Evolutionary conservation across 2,329 filamentous ascomycete genomes (phyloP), one percentile per base, ranked within the genome.

Genomic region (Fusarium sp.): DNA sequence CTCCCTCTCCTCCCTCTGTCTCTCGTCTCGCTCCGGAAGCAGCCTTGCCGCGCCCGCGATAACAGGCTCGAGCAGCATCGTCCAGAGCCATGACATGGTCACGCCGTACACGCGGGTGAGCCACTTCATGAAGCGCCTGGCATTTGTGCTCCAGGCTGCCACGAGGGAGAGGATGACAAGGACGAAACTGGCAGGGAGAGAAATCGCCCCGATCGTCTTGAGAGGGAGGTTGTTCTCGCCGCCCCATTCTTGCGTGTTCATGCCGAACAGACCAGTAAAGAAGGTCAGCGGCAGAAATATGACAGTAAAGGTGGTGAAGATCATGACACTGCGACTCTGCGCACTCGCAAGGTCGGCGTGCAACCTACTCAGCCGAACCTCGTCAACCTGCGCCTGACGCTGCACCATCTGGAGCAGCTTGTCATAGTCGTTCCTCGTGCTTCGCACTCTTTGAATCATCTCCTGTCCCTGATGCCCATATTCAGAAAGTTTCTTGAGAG

Each of bases 401-500:
- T 88, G 86, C 36, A 87, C 85, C 79, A 89, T 86, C 70, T 88
- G 85, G 11, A 88, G 81, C 6, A 89, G 78, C 61, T 87, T 87
- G 65, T 88, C 85, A 61, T 87, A 88, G 59, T 87, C 85, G 41
- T 83, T 84, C 35, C 86, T 79, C 3, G 85, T 86, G 4, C 77
- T 76, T 11, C 82, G 79, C 1, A 86, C 84, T n/a, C 84, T 77
- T 32, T 80, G 76, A 7, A 82, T 76, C 86, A 89, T 88, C 48
- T 87, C 84, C 3, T 74, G 73, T 1, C 83, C 77, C 53, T 83
- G 80, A 17, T 78, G 77, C 14, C 77, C 78, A 68, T 88, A 88
- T 50, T 85, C 84, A 2, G 79, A 78, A 2, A 88, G 71, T 33
- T 80, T 78, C 23, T 74, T 74, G 32, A 86, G 74, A 0, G 85